phyloP scores from a whole-genome alignment of 352 stramenopile genomes.

The Phytophthora palmivora region DNA sequence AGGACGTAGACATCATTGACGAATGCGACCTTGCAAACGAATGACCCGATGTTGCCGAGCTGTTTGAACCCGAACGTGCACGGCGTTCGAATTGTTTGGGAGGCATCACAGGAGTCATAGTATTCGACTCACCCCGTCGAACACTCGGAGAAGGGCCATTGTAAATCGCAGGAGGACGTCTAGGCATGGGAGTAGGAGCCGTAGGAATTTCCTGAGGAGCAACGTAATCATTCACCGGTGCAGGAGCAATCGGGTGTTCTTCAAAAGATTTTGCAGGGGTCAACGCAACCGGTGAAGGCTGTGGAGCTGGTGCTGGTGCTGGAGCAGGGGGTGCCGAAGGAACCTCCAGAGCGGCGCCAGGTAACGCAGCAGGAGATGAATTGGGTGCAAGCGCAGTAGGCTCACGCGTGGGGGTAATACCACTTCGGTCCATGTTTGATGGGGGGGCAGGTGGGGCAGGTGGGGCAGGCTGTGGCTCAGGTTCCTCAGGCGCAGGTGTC shows the following conservation, averaged over 20 bases:
- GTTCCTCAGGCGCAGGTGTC: conserved; percentile 19
- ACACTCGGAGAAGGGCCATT: conserved; percentile 41
- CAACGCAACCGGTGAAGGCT: conserved; percentile 23
- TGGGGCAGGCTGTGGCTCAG: conserved; percentile 18
- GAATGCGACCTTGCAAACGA: conserved; percentile 83
- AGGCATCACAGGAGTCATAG: conserved; percentile 36
- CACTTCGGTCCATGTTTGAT: conserved; percentile 42
- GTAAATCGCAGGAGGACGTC: conserved; percentile 42
- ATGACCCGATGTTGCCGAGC: conserved; percentile 76
- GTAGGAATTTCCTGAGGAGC: conserved; percentile 23
- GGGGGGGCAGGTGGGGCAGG: conserved; percentile 33
- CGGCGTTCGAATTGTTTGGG: conserved; percentile 49
- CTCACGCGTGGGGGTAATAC: conserved; percentile 27
- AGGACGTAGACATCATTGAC: conserved; percentile 82
- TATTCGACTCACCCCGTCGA: conserved; percentile 27
- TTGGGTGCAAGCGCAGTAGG: conserved; percentile 34
- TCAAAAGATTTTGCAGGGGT: conserved; percentile 23
- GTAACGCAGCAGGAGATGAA: conserved; percentile 59
- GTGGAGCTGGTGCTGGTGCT: conserved; percentile 1
- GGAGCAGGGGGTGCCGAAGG: conserved; percentile 2
- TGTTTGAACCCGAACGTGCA: conserved; percentile 73
- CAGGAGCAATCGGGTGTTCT: conserved; percentile 16
- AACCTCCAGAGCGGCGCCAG: conserved; percentile 32
- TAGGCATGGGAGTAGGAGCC: conserved; percentile 21
- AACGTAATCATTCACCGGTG: conserved; percentile 24